Conservation (phyloP, 2,329 filamentous ascomycete species). For the Conoideocrella luteorostrata region DNA sequence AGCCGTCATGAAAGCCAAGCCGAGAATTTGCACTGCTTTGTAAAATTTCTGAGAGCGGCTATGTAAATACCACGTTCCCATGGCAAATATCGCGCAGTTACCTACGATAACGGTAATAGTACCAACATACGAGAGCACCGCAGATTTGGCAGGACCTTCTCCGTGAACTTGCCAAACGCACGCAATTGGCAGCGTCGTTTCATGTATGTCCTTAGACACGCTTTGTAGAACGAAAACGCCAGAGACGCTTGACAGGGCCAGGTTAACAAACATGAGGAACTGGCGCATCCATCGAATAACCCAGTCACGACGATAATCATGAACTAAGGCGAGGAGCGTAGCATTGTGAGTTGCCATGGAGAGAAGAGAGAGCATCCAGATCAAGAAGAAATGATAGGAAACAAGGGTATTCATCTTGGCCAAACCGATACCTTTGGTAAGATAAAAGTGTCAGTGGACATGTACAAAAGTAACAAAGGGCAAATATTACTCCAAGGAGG, state of each 20-base stretch:
- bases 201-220: constrained; percentile 43
- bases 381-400: constrained; percentile 64
- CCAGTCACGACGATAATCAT: constrained; percentile 61
- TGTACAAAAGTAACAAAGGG: too few relatives aligned
- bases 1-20: constrained; percentile 48
- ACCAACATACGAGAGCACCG: constrained; percentile 45
- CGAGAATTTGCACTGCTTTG: constrained; percentile 44
- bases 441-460: constrained; percentile 4
- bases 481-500: too few relatives aligned
- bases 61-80: constrained; percentile 61
- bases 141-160: constrained; percentile 29
- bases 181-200: constrained; percentile 50
- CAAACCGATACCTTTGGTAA: constrained; percentile 41
- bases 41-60: constrained; percentile 47
- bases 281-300: constrained; percentile 61
- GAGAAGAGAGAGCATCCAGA: constrained; percentile 61
- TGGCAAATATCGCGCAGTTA: constrained; percentile 50
- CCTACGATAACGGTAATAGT: constrained; percentile 56
- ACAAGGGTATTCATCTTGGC: constrained; percentile 52
- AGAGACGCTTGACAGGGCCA: constrained; percentile 49
- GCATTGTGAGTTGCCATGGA: constrained; percentile 61
- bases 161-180: constrained; percentile 50
- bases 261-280: constrained; percentile 59
- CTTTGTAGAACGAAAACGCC: constrained; percentile 51
- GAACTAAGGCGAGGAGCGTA: constrained; percentile 57